Evolutionary conservation across 352 stramenopile genomes (phyloP), one percentile per base, ranked within the genome.

Genomic region (Phytophthora fragariaefolia): DNA sequence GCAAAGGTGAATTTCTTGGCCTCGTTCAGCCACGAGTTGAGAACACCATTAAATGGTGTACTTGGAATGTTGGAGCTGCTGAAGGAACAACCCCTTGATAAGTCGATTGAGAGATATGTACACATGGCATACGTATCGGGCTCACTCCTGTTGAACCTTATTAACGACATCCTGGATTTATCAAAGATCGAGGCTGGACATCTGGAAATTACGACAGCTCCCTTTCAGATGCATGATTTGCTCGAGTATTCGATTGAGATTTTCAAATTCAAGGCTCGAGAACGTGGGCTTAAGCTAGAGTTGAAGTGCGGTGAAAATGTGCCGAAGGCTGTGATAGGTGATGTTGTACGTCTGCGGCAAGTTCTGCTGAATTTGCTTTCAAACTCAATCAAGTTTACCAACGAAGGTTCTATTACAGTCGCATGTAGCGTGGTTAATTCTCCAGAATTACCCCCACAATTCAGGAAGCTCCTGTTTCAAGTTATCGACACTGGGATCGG

Each of bases 121-220:
- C 82, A 94, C 70, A 94, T 93, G 73, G 84, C 84, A 8, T 72
- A 72, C 32, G 64, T 72, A 30, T 72, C 64, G 2, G 64, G 64
- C 4, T 72, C 64, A n/a, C 64, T 72, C 7, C 46, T 72, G 3
- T 45, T 72, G 22, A 72, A 72, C 34, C 24, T 72, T 23, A 72
- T 72, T 42, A 72, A 72, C 43, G 64, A 72, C 28, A 72, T 72
- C 18, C 7, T 72, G 9, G 64, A 72, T 46, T 83, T 96, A 67
- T 97, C 85, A 22, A 98, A 97, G 69, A 92, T 97, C 28, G 93
- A 98, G 74, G 89, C 90, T 56, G 93, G 93, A 0, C 87, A 97
- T 50, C 71, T 97, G 28, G 87, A 96, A 49, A 88, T 97, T 12
- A 89, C 95, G 17, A 74, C 79, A 12, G 89, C 91, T 0, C 83